Percentiles rank a stretch among this genome's conserved stretches.
Conservation (phyloP, 2,329 filamentous ascomycete genomes). For the Leptographium radiaticola region DNA sequence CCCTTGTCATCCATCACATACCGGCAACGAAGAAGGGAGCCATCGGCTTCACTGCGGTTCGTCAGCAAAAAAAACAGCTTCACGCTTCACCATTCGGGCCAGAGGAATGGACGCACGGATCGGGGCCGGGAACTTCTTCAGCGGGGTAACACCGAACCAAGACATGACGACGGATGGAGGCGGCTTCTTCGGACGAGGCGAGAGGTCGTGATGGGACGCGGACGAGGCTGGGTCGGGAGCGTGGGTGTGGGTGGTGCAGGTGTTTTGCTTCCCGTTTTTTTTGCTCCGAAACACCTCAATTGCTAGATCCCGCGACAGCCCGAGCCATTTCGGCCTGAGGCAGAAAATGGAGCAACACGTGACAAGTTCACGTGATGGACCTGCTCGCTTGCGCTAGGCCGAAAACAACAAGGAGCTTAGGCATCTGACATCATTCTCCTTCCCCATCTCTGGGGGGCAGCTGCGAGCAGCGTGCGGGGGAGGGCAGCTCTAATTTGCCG, state of each 20-base stretch:
- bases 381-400: not conserved
- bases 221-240: slow-evolving; percentile 14
- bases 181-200: slow-evolving; percentile 2
- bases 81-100: slow-evolving; percentile 18
- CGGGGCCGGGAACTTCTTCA: slow-evolving; percentile 72
- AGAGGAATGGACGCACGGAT: slow-evolving; percentile 50
- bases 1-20: slow-evolving; percentile 37
- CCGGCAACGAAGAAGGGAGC: slow-evolving; percentile 89
- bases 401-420: not conserved
- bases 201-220: not conserved
- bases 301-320: slow-evolving; percentile 3
- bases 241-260: slow-evolving; percentile 16
- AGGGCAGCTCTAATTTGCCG: not conserved
- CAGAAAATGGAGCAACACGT: not conserved
- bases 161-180: slow-evolving; percentile 45
- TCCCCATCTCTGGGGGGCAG: not conserved
- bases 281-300: slow-evolving; percentile 1
- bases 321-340: slow-evolving; percentile 3
- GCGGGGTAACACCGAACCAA: slow-evolving; percentile 51
- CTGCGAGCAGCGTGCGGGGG: not conserved
- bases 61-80: slow-evolving; percentile 7
- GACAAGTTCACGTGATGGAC: not conserved
- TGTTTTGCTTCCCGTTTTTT: slow-evolving; percentile 11
- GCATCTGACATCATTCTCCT: not conserved
- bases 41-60: slow-evolving; percentile 65